Evolutionary conservation across 2,329 filamentous ascomycete species (phyloP).

Genomic region (Exophiala alcalophila): DNA sequence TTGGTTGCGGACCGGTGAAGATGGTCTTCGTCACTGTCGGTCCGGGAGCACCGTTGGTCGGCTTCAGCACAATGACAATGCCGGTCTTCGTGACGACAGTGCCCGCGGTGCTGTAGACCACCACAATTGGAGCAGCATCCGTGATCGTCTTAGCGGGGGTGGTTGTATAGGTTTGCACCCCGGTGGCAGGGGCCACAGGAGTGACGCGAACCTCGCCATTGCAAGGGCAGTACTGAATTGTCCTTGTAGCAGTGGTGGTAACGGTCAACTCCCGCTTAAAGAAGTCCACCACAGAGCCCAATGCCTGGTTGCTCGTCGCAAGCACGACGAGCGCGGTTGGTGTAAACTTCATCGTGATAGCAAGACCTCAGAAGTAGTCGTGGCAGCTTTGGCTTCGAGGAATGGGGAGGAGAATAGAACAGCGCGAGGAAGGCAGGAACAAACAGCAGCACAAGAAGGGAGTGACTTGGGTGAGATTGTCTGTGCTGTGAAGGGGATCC

Average conservation of each 20-base stretch:
- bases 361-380: too few species aligned
- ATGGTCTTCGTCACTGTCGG: slow-evolving; percentile 17
- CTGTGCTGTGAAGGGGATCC: slow-evolving; percentile 14
- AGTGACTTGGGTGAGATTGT: slow-evolving; percentile 19
- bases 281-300: slow-evolving; percentile 20
- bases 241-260: slow-evolving; percentile 19
- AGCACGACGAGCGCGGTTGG: slow-evolving; percentile 16
- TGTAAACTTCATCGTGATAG: slow-evolving; percentile 18
- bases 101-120: slow-evolving; percentile 39
- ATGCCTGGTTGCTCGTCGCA: slow-evolving; percentile 10
- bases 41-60: slow-evolving; percentile 7
- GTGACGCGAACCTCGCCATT: slow-evolving; percentile 19
- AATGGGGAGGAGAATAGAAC: neutral
- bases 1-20: slow-evolving; percentile 19
- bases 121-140: slow-evolving; percentile 44
- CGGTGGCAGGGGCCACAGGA: slow-evolving; percentile 7
- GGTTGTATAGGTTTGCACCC: neutral
- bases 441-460: slow-evolving; percentile 13
- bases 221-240: slow-evolving; percentile 20
- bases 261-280: slow-evolving; percentile 17
- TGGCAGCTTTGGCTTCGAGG: slow-evolving; percentile 1
- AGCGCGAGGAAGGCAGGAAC: slow-evolving; percentile 1
- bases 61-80: slow-evolving; percentile 16
- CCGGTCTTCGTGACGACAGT: slow-evolving; percentile 20
- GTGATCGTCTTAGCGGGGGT: slow-evolving; percentile 11